Conservation (phyloP, 257 asterid genomes). For the Fraxinus cuspidata region DNA sequence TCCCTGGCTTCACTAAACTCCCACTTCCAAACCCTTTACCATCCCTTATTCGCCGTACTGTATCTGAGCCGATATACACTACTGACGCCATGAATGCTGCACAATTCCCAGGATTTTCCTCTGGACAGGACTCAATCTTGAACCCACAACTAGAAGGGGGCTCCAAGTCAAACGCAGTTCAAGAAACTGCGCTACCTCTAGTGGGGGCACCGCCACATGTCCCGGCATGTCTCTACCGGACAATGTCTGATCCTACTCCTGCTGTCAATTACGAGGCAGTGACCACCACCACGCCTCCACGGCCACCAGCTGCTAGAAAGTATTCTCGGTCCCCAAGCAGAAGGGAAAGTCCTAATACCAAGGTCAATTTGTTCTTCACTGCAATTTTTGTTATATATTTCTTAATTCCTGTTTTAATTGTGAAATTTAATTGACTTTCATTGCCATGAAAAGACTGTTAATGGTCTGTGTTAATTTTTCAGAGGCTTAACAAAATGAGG, state of each 20-base stretch:
- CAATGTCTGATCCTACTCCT: conserved; percentile 36
- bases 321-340: conserved; percentile 26
- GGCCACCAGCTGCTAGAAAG: conserved; percentile 26
- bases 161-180: conserved; percentile 3
- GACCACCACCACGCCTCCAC: conserved; percentile 36
- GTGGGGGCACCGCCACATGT: conserved; percentile 1
- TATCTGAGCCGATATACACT: conserved; percentile 41
- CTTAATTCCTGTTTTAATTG: neutral
- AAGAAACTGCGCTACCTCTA: neutral
- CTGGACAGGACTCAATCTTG: neutral
- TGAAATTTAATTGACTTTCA: neutral
- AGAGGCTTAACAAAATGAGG: conserved; percentile 49
- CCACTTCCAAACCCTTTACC: conserved; percentile 25
- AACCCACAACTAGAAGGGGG: conserved; percentile 16
- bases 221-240: conserved; percentile 23
- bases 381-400: neutral
- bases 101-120: neutral
- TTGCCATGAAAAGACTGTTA: neutral
- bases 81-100: neutral
- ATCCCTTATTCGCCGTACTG: conserved; percentile 41
- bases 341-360: conserved; percentile 37
- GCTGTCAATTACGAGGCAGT: conserved; percentile 9
- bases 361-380: conserved; percentile 17
- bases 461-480: conserved; percentile 2
- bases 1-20: conserved; percentile 28